phyloP scores from a whole-genome alignment of 352 stramenopile genomes.

The Phytophthora crassamura region DNA sequence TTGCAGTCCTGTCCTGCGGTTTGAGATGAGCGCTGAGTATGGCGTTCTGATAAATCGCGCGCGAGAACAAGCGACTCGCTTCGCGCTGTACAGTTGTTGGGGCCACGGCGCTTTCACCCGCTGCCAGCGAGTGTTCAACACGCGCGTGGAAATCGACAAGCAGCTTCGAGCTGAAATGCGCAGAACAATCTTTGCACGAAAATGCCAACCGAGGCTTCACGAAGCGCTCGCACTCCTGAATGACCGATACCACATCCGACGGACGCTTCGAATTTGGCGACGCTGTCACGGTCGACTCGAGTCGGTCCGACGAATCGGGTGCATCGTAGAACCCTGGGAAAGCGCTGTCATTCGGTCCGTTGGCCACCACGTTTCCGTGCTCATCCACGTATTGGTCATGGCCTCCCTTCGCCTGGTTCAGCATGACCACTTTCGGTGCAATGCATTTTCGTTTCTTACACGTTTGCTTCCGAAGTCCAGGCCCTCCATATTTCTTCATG shows the following conservation, averaged over 20 bases:
- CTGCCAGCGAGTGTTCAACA: slow-evolving; percentile 41
- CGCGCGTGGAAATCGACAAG: slow-evolving; percentile 60
- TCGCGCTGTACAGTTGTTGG: slow-evolving; percentile 37
- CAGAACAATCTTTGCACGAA: slow-evolving; percentile 50
- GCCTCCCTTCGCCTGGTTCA: slow-evolving; percentile 69
- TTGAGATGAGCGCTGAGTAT: slow-evolving; percentile 51
- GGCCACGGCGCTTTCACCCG: not conserved
- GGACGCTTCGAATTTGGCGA: slow-evolving; percentile 19
- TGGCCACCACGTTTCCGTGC: slow-evolving; percentile 45
- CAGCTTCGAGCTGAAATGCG: slow-evolving; percentile 59
- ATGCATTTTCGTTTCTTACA: slow-evolving; percentile 84
- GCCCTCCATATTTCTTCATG: slow-evolving; percentile 89
- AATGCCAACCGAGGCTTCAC: slow-evolving; percentile 62
- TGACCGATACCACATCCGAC: slow-evolving; percentile 38
- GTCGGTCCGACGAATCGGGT: slow-evolving; percentile 34
- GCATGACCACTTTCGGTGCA: slow-evolving; percentile 67
- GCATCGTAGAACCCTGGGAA: slow-evolving; percentile 43
- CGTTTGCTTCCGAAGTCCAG: slow-evolving; percentile 81
- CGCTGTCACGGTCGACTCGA: slow-evolving; percentile 23
- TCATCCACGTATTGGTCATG: slow-evolving; percentile 64
- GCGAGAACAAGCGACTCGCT: slow-evolving; percentile 49
- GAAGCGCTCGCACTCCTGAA: slow-evolving; percentile 67
- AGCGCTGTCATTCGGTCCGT: slow-evolving; percentile 29
- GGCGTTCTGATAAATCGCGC: slow-evolving; percentile 56
- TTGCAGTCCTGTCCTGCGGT: slow-evolving; percentile 30